phyloP scores from a whole-genome alignment of 495 filamentous ascomycete genomes.

The Aspergillus diversus region DNA sequence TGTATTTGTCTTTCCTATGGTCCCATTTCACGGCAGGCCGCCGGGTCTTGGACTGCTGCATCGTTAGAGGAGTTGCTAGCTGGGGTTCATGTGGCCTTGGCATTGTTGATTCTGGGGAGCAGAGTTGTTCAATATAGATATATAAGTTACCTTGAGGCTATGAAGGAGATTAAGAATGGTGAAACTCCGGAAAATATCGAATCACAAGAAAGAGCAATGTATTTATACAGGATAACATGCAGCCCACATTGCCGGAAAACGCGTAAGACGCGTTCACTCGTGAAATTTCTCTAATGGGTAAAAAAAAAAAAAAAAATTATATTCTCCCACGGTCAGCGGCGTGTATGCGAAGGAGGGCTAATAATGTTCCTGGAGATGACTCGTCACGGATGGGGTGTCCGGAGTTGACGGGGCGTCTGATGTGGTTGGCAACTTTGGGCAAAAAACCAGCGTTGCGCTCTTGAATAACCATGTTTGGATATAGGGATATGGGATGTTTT shows the following conservation, averaged over 20 bases:
- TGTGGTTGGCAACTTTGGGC: too few species aligned
- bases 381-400: background rate
- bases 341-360: background rate
- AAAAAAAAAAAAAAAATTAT: background rate
- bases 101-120: background rate
- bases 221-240: background rate
- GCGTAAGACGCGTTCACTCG: background rate
- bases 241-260: background rate
- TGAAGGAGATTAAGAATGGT: background rate
- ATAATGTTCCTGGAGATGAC: background rate
- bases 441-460: too few species aligned
- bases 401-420: too few species aligned
- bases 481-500: too few species aligned
- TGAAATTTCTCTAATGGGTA: background rate
- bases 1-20: conserved; percentile 17
- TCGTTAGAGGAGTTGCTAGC: background rate
- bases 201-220: background rate
- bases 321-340: background rate
- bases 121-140: background rate
- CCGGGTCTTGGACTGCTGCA: conserved; percentile 1
- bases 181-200: background rate
- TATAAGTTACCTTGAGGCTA: background rate
- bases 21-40: conserved; percentile 14
- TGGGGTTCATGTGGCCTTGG: background rate
- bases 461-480: too few species aligned